Base-by-base conservation (phyloP, 164 flowering plant species). In the Nymphaea thermarum region DNA sequence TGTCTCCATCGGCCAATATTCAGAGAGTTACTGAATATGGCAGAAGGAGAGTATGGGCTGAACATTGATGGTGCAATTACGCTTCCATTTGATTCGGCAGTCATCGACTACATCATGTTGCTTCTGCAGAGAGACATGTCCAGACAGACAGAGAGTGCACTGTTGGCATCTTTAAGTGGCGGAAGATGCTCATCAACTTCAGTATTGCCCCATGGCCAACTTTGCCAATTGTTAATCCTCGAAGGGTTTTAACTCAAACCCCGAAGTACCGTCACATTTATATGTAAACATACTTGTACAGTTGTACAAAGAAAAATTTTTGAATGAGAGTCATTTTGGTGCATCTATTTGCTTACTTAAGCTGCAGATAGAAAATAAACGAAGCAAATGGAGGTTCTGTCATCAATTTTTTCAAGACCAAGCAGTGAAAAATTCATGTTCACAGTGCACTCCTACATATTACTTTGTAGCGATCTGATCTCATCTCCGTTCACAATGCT, bases 11-110 rank as follows among this genome's bases (percentile, higher is more conserved):
- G 42, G 14, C 45, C 65, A n/a, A 55, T 72, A 55, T 63, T 67
- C 60, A 36, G 10, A 62, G 70, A 71, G 63, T 65, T 71, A 4
- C 57, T 71, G 7, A 71, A 67, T 43, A 66, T 71, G 70, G 44
- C 66, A 4, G 74, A 66, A 51, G 66, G 41, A 3, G 70, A 66
- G 62, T 71, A 66, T 44, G 72, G 72, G 6, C 57, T 57, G 36
- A 42, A 64, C 4, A 15, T 51, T 15, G 14, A 51, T 51, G 72
- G 67, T 2, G 63, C 64, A 2, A 70, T 71, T 43, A 66, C 60
- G 44, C 11, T 71, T 10, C 74, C 74, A 14, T 71, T 69, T 15
- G 66, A 71, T 62, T 62, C 42, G 5, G 43, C 42, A 41, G 67
- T 66, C 53, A 42, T 71, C 25, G 70, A 67, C 5, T 71, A 62